Conservation (phyloP, 2,329 filamentous ascomycete species). For the Clarireedia homoeocarpa region DNA sequence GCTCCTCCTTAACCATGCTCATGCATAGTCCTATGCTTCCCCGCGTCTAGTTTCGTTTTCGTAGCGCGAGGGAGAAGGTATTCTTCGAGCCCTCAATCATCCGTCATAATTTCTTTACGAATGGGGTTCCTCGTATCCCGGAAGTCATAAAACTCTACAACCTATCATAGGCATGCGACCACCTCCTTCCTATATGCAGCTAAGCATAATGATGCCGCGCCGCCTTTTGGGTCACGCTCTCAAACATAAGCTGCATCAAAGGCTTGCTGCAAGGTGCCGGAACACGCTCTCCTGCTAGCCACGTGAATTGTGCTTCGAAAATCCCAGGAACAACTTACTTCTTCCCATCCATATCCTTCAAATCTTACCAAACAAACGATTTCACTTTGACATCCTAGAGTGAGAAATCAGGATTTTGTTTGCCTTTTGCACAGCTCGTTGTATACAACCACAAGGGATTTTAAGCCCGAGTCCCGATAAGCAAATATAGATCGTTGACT, state of each 20-base stretch:
- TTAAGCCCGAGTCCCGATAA: not conserved
- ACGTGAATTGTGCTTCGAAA: conserved; percentile 2
- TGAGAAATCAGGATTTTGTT: not conserved
- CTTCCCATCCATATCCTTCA: not conserved
- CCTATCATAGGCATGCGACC: not conserved
- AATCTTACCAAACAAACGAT: not conserved
- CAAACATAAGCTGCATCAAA: conserved; percentile 3
- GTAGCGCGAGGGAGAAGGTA: not conserved
- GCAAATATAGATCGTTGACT: not conserved
- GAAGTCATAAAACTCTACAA: not conserved
- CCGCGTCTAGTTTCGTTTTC: not conserved
- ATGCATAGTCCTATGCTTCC: not conserved
- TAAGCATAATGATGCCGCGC: conserved; percentile 3
- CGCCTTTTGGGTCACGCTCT: conserved; percentile 5
- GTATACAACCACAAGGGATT: not conserved
- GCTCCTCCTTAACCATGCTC: not conserved
- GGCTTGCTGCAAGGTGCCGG: conserved; percentile 2
- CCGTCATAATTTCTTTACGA: not conserved
- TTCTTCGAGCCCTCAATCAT: not conserved
- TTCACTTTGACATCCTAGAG: not conserved
- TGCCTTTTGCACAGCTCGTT: not conserved
- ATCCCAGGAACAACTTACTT: not conserved
- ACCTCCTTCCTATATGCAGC: conserved; percentile 2
- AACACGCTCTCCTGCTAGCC: conserved; percentile 1
- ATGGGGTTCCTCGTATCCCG: not conserved